A percentile compares a stretch with the other conserved stretches of the same genome.
phyloP scores from a whole-genome alignment of 169 alveolate genomes.

The Plasmodium cynomolgi region DNA sequence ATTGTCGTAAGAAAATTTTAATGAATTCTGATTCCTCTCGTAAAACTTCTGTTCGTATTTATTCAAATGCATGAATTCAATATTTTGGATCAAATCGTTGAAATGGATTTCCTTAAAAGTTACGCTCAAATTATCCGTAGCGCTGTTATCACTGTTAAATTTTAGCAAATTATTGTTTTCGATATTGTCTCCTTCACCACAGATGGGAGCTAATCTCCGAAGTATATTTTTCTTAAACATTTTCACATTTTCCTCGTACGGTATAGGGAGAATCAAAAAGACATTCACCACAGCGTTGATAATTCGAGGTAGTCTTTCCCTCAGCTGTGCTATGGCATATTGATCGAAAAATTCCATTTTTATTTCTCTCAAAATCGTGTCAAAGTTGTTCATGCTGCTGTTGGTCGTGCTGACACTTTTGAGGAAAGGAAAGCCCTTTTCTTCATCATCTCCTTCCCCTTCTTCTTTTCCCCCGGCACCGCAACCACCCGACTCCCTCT shows the following conservation, averaged over 20 bases:
- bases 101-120: slow-evolving; percentile 32
- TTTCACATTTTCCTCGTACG: slow-evolving; percentile 46
- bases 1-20: slow-evolving; percentile 20
- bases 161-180: slow-evolving; percentile 36
- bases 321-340: slow-evolving; percentile 17
- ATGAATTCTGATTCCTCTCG: slow-evolving; percentile 35
- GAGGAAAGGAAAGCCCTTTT: slow-evolving; percentile 3
- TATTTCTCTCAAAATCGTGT: slow-evolving; percentile 14
- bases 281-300: slow-evolving; percentile 49
- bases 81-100: slow-evolving; percentile 42
- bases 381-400: slow-evolving; percentile 18
- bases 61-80: slow-evolving; percentile 66
- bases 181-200: slow-evolving; percentile 68
- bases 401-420: slow-evolving; percentile 2
- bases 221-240: slow-evolving; percentile 28
- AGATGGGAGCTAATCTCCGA: slow-evolving; percentile 67
- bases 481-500: neutral
- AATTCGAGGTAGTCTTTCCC: slow-evolving; percentile 22
- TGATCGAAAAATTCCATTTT: slow-evolving; percentile 16
- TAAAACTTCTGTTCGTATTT: slow-evolving; percentile 67
- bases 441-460: neutral
- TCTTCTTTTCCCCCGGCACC: neutral
- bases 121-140: neutral
- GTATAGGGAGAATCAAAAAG: slow-evolving; percentile 61
- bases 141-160: slow-evolving; percentile 28